Evolutionary conservation across 2,329 filamentous ascomycete genomes (phyloP), one percentile per base, ranked within the genome.

Genomic region (Hypomyces rosellus): DNA sequence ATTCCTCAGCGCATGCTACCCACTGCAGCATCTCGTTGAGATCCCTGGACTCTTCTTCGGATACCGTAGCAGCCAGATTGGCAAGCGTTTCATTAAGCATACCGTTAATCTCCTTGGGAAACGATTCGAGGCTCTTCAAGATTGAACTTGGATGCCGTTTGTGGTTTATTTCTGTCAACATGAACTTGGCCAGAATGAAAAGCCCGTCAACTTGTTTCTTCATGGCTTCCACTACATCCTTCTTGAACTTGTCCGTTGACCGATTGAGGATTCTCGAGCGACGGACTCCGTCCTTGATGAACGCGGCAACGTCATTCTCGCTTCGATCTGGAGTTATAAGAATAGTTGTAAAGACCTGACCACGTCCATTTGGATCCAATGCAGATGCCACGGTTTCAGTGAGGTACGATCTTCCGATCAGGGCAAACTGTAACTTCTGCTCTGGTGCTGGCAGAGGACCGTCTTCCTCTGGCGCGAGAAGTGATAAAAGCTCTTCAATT

Each of bases 131-230:
- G 39, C 70, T 70, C 16, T 73, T 66, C 5, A 72, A 66, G 1
- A 69, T 77, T 0, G 72, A 71, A 6, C 68, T 65, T 0, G 73
- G 70, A 40, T 75, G 74, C 3, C 68, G 64, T 50, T 75, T 69
- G 33, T 70, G 69, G 18, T 66, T 69, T 3, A 77, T 62, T 45
- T 80, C 76, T 5, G 71, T 71, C 3, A 80, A 50, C 74, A 77
- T 76, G 41, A 76, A 70, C 49, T 75, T 71, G 43, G 74, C 74
- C 42, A 74, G 65, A 16, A 76, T 73, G 54, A 77, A 77, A 15
- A 76, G 66, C 0, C 74, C 74, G 16, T 74, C 69, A 1, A 73
- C 73, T 16, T 71, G 69, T 5, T 64, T 63, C 4, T 65, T 64
- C 58, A 76, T 65, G 7, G 65, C 67, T 3, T 67, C 58, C 2